Base-by-base conservation (phyloP, 2,329 filamentous ascomycete species). In the Pseudocercospora ulei region DNA sequence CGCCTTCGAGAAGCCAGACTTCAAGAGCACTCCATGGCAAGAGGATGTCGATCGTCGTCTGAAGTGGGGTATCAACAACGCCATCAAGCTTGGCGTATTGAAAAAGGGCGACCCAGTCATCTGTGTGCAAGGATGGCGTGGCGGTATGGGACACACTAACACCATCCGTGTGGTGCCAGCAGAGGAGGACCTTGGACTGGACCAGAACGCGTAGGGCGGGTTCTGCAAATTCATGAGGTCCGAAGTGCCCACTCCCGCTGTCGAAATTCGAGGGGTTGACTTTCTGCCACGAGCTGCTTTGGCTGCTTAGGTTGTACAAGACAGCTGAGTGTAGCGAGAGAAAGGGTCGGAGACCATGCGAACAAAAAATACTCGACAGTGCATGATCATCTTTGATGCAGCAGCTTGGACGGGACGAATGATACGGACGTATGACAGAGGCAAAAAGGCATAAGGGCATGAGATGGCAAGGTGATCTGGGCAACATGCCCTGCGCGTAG, bases 21-120 rank as follows among this genome's bases (percentile, higher is more conserved):
- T 96, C 68, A 75, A 73, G 63, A 76, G 81, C 65, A 76, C 81
- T 58, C 87, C 92, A 68, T 98, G 90, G 90, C 90, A 98, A 71
- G 86, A 96, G 72, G 88, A 98, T 66, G 90, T 98, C 55, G 90
- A 98, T 69, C 78, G 80, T 63, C 85, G 90, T 61, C 84, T 98
- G 66, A 94, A 88, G 75, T 98, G 88, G 87, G 90, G 84, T 63
- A 84, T 98, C 63, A 70, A 75, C 62, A 77, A 86, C 62, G 90
- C 85, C 55, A 76, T 94, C 58, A 77, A 81, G 66, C 81, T 98
- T 48, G 77, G 78, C 54, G 75, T 87, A 33, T 69, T 92, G 47
- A 72, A 68, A 59, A 68, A 76, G 59, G 81, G 78, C 50, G 82
- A 86, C 59, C 75, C 76, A 19, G 76, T 90, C 39, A 75, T 90